These are phyloP conservation scores for Opeltia flavorubescens DNA, from an alignment of 495 filamentous ascomycete genomes.

Conservation along the genomic window DNA sequence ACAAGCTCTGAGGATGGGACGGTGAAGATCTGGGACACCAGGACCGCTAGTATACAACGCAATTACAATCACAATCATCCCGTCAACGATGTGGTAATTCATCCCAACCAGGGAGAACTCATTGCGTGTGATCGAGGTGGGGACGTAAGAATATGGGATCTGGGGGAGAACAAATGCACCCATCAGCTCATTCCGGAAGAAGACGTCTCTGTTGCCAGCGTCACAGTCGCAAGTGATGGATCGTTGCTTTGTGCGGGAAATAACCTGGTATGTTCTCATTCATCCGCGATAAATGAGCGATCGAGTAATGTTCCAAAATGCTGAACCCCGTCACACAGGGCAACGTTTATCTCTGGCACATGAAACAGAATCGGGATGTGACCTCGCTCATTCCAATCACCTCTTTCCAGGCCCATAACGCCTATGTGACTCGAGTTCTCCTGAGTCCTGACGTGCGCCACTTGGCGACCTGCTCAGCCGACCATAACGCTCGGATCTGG, in stretches of 20 bases:
- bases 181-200: slow-evolving; percentile 96
- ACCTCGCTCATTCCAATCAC: slow-evolving; percentile 84
- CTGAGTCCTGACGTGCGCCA: slow-evolving; percentile 96
- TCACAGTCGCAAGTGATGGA: slow-evolving; percentile 91
- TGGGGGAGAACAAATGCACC: slow-evolving; percentile 91
- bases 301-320: no score
- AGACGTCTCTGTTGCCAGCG: slow-evolving; percentile 80
- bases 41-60: slow-evolving; percentile 72
- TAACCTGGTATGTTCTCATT: slow-evolving; percentile 48
- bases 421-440: slow-evolving; percentile 89
- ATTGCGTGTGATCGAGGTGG: slow-evolving; percentile 90
- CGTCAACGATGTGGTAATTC: slow-evolving; percentile 74
- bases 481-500: slow-evolving; percentile 98
- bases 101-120: slow-evolving; percentile 95
- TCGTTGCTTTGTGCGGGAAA: slow-evolving; percentile 91
- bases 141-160: slow-evolving; percentile 89
- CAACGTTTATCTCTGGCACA: slow-evolving; percentile 92
- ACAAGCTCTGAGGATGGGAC: slow-evolving; percentile 94
- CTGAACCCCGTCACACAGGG: no score
- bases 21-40: slow-evolving; percentile 97
- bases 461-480: slow-evolving; percentile 90
- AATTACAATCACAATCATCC: slow-evolving; percentile 80
- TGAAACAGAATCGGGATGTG: slow-evolving; percentile 67
- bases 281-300: no score
- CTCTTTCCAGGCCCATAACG: slow-evolving; percentile 81